These are phyloP conservation scores for Botrytis byssoidea DNA, from an alignment of 2,329 filamentous ascomycete species.

Conservation along the genomic window DNA sequence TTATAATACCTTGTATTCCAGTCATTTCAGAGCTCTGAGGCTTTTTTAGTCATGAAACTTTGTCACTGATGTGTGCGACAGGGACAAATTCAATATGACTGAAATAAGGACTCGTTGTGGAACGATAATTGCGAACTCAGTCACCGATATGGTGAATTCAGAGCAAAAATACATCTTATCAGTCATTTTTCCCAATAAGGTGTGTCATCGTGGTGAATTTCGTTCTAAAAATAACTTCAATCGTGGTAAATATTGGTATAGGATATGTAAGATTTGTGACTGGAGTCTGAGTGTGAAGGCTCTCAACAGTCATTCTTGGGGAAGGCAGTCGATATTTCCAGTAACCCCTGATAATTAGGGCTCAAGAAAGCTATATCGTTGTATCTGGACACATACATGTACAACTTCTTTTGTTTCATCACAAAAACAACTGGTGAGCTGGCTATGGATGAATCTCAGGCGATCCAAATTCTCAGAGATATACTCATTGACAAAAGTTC, in stretches of 20 bases:
- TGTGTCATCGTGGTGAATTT: background rate
- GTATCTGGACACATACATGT: no score
- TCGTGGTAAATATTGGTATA: fast-evolving
- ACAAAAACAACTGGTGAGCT: no score
- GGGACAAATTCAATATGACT: background rate
- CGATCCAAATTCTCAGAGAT: no score
- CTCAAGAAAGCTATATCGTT: no score
- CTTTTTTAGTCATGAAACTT: fast-evolving
- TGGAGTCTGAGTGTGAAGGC: background rate
- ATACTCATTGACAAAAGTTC: no score
- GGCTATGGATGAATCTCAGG: no score
- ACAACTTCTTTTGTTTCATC: no score
- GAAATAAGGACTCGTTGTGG: background rate
- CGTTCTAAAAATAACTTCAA: background rate
- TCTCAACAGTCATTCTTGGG: background rate
- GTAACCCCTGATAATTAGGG: no score
- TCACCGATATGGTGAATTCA: background rate
- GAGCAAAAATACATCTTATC: background rate
- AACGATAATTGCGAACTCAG: background rate
- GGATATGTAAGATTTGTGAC: background rate
- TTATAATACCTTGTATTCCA: background rate
- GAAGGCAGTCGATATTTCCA: background rate
- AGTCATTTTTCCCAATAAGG: background rate
- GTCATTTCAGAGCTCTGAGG: background rate
- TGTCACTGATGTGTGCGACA: fast-evolving